Evolutionary conservation across 2,329 filamentous ascomycete species (phyloP).

Genomic region (Aspergillus sp.): DNA sequence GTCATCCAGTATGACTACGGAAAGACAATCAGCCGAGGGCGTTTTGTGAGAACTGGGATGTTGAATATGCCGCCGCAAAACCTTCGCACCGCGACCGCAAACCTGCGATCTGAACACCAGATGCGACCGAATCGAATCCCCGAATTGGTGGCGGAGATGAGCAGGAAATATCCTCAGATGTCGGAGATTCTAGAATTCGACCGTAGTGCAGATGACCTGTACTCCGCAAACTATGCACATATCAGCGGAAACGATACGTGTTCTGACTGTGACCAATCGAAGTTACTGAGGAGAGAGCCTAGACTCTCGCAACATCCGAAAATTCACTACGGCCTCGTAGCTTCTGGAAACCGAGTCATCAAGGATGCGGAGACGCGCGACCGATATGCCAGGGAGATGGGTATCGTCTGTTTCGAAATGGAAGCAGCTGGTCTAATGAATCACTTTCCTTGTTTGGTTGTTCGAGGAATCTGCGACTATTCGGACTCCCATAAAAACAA

Average conservation of each 20-base stretch:
- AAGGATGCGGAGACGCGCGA: slow-evolving; percentile 4
- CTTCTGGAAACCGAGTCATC: slow-evolving; percentile 8
- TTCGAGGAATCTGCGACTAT: slow-evolving; percentile 8
- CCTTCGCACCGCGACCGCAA: not conserved
- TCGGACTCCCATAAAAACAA: slow-evolving; percentile 4
- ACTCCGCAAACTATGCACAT: not conserved
- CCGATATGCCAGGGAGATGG: not conserved
- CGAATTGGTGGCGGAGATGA: not conserved
- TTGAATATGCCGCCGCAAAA: slow-evolving; percentile 6
- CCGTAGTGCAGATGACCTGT: not conserved
- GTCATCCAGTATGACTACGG: slow-evolving; percentile 15
- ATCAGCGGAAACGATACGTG: not conserved
- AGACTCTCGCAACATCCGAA: not conserved
- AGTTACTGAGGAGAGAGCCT: not conserved
- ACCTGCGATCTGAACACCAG: not conserved
- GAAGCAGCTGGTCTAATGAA: slow-evolving; percentile 7
- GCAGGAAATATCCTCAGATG: not conserved
- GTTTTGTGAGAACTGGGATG: not conserved
- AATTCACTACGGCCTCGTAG: slow-evolving; percentile 10
- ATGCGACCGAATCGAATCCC: not conserved
- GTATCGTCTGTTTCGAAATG: slow-evolving; percentile 8
- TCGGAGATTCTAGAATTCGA: not conserved
- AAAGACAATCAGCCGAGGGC: not conserved
- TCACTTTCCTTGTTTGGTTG: slow-evolving; percentile 9
- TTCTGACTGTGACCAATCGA: not conserved